Evolutionary conservation across 73 alveolate species (phyloP), one percentile per base, ranked within the genome.

Genomic region (Paramecium octaurelia): DNA sequence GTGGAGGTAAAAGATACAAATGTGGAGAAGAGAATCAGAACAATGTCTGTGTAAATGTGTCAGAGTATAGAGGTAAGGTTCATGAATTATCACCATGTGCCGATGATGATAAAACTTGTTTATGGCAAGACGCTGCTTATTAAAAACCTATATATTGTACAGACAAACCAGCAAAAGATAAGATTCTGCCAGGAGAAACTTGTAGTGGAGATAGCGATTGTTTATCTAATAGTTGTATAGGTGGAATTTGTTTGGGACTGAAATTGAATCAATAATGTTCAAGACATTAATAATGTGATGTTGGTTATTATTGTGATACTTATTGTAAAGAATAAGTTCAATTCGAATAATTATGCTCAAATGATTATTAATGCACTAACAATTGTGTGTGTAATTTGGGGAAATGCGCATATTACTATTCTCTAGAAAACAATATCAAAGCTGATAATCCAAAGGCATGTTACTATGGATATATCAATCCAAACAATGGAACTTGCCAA

Each of bases 321-420:
- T 77, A 44, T 64, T 89, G 94, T 27, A 44, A 38, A 31, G 46
- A 54, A 23, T 46, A 89, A 71, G 85, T 89, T 7, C 10, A 77
- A 21, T 89, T 89, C 50, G 90, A 83, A 23, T 43, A 24, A 44
- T 57, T 64, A 9, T 89, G 94, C 31, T 5, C 64, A 12, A 34
- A 54, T 89, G 94, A 89, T 73, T 89, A 89, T 73, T 58, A 68
- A 59, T 89, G 94, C 48, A 18, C 68, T 44, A 89, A 89, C 14
- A 89, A 89, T 70, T 89, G 94, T 46, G 94, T 89, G 12, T 89
- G 94, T 31, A 89, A 83, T 70, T 46, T 70, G 57, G 92, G 92
- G 6, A 70, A 42, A 40, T 89, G 94, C 34, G 88, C 94, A 24
- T 89, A 71, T 54, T 89, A 89, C 43, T 89, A 89, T 50, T 89